These are phyloP conservation scores for Erodium chrysanthum DNA, from an alignment of 441 rosid genomes.

Conservation along the genomic window DNA sequence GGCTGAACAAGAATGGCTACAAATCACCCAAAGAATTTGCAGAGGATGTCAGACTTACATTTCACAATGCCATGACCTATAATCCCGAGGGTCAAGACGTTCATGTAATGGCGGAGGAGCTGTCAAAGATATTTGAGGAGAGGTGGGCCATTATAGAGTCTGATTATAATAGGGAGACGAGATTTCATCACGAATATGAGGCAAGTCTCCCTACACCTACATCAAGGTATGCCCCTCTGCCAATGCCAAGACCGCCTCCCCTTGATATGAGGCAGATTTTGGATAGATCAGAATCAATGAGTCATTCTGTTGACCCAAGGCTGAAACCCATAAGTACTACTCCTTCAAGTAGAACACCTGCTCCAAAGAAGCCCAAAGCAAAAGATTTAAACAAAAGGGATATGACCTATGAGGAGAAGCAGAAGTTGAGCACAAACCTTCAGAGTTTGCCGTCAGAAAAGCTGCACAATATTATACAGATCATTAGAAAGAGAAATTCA, in stretches of 20 bases:
- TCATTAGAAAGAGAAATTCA: constrained; percentile 83
- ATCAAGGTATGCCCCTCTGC: constrained; percentile 42
- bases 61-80: constrained; percentile 84
- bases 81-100: constrained; percentile 96
- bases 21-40: constrained; percentile 90
- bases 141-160: constrained; percentile 75
- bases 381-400: constrained; percentile 94
- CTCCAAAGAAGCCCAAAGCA: constrained; percentile 92
- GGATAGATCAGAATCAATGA: constrained; percentile 66
- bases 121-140: constrained; percentile 67
- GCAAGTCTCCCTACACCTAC: constrained; percentile 46
- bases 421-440: constrained; percentile 81
- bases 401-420: constrained; percentile 97
- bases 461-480: constrained; percentile 80
- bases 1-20: constrained; percentile 64
- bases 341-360: constrained; percentile 75
- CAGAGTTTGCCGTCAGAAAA: constrained; percentile 85
- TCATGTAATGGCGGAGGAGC: constrained; percentile 69
- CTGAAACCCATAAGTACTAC: constrained; percentile 46
- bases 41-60: constrained; percentile 96
- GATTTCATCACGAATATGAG: constrained; percentile 44
- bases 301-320: constrained; percentile 31
- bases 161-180: constrained; percentile 60
- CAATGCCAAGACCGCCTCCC: constrained; percentile 35
- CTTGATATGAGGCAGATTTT: constrained; percentile 63